phyloP scores from a whole-genome alignment of 1,284 basidiomycete species.

The Fistulinella cinereoalba region DNA sequence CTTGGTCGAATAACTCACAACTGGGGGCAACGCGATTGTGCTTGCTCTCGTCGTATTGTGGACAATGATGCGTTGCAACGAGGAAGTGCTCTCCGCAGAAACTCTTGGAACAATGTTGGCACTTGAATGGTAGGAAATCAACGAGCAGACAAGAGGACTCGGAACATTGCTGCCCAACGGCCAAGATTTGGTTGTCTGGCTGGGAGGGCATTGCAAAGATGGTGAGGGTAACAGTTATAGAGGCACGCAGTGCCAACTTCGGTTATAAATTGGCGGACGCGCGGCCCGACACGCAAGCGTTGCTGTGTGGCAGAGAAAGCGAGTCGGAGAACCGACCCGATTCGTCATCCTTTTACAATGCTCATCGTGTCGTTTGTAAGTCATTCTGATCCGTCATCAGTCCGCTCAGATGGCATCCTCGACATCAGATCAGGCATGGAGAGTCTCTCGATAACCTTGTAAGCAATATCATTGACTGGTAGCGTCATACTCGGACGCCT shows the following conservation, averaged over 20 bases:
- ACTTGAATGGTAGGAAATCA: slow-evolving; percentile 82
- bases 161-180: slow-evolving; percentile 70
- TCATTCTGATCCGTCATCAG: slow-evolving; percentile 1
- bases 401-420: slow-evolving; percentile 24
- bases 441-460: slow-evolving; percentile 74
- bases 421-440: slow-evolving; percentile 67
- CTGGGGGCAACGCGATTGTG: slow-evolving; percentile 70
- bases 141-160: slow-evolving; percentile 59
- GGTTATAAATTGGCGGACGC: slow-evolving; percentile 26
- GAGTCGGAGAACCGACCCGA: slow-evolving; percentile 2
- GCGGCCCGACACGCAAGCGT: slow-evolving; percentile 26
- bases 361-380: slow-evolving; percentile 28
- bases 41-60: slow-evolving; percentile 65
- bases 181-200: slow-evolving; percentile 54
- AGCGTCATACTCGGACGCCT: neutral
- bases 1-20: slow-evolving; percentile 42
- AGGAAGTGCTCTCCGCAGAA: slow-evolving; percentile 77
- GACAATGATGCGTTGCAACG: slow-evolving; percentile 60
- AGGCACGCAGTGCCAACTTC: neutral
- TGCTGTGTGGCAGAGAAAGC: neutral
- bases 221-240: neutral
- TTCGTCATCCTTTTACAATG: slow-evolving; percentile 7
- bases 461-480: slow-evolving; percentile 20
- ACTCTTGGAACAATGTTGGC: slow-evolving; percentile 62
- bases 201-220: slow-evolving; percentile 26